Percentiles rank a stretch among this genome's conserved stretches.
Evolutionary conservation across 2,329 filamentous ascomycete species (phyloP).

Genomic region (Coniochaeta pulveracea): DNA sequence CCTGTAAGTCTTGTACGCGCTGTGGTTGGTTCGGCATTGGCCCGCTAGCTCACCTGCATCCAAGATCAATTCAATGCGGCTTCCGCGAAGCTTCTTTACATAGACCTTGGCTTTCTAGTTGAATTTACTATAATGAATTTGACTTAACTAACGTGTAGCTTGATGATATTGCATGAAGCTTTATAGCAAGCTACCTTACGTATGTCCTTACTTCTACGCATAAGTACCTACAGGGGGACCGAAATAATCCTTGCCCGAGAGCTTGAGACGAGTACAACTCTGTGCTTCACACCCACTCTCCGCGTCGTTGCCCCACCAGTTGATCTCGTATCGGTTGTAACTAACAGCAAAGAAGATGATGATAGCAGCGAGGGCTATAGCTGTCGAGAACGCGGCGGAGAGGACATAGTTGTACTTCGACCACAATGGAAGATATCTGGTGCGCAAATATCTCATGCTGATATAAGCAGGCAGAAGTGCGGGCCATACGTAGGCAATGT

Average conservation of each 20-base stretch:
- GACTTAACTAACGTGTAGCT: too few relatives aligned
- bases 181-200: too few relatives aligned
- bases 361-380: constrained; percentile 37
- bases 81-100: too few relatives aligned
- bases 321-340: constrained; percentile 26
- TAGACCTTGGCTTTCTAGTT: too few relatives aligned
- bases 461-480: constrained; percentile 33
- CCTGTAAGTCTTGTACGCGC: too few relatives aligned
- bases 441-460: constrained; percentile 35
- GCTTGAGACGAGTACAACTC: constrained; percentile 8
- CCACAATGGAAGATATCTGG: constrained; percentile 34
- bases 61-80: too few relatives aligned
- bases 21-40: too few relatives aligned
- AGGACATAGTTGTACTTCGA: constrained; percentile 44
- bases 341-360: constrained; percentile 42
- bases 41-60: too few relatives aligned
- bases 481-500: constrained; percentile 35
- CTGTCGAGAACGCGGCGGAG: constrained; percentile 37
- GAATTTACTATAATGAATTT: too few relatives aligned
- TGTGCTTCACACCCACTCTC: constrained; percentile 12
- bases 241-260: constrained; percentile 10
- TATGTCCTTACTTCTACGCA: too few relatives aligned
- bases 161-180: too few relatives aligned
- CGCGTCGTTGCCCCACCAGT: constrained; percentile 37
- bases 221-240: constrained; percentile 5